Evolutionary conservation across 768 basidiomycete genomes (phyloP).

Genomic region (Antrodiella citrinella): DNA sequence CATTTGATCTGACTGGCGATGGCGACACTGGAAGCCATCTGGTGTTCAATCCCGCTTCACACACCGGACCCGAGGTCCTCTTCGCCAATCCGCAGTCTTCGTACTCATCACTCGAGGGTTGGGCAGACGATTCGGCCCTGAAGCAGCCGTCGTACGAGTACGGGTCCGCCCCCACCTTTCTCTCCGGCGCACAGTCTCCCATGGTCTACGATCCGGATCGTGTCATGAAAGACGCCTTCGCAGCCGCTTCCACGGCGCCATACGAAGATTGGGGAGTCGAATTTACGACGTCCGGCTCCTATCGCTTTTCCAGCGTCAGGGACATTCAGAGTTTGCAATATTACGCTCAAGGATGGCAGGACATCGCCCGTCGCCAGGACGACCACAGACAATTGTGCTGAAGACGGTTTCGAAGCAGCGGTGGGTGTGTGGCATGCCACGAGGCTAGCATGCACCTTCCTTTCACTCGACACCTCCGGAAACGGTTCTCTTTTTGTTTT

Average conservation of each 20-base stretch:
- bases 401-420: neutral
- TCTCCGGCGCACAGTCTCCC: slow-evolving; percentile 11
- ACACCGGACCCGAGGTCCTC: too few species aligned
- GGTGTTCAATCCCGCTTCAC: neutral
- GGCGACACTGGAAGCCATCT: neutral
- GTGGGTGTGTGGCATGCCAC: neutral
- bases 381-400: slow-evolving; percentile 11
- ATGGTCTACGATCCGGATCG: slow-evolving; percentile 11
- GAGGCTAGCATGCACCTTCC: neutral
- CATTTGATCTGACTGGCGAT: slow-evolving; percentile 4
- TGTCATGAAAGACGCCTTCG: slow-evolving; percentile 19
- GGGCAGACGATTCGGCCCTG: slow-evolving; percentile 16
- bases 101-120: slow-evolving; percentile 22
- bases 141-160: neutral
- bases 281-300: slow-evolving; percentile 4
- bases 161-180: slow-evolving; percentile 2
- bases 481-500: neutral
- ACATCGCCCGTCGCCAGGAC: slow-evolving; percentile 14
- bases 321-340: slow-evolving; percentile 7
- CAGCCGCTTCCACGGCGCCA: slow-evolving; percentile 15
- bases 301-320: slow-evolving; percentile 1
- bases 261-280: slow-evolving; percentile 11
- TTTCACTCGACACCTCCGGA: neutral
- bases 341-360: slow-evolving; percentile 8
- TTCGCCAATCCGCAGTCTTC: slow-evolving; percentile 10